Conservation (phyloP, 129 eudicot species). For the Rutidosis leptorrhynchoides region DNA sequence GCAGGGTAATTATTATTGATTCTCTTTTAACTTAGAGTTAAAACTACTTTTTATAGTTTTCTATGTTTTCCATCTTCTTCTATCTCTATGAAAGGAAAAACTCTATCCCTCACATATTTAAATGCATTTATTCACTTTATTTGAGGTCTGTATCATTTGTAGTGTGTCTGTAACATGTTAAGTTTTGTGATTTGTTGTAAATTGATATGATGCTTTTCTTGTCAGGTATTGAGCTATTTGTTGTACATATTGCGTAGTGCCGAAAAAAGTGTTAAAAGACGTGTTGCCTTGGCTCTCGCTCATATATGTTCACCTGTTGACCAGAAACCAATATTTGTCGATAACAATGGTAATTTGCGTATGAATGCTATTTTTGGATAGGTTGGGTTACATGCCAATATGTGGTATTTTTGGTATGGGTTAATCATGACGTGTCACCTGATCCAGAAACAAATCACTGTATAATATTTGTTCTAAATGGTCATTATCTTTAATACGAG, state of each 20-base stretch:
- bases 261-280: conserved; percentile 54
- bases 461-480: background rate
- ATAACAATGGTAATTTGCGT: conserved; percentile 52
- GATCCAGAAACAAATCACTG: background rate
- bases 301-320: conserved; percentile 87
- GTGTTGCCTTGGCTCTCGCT: conserved; percentile 81
- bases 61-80: background rate
- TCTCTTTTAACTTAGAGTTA: too few relatives aligned
- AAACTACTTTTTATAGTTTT: too few relatives aligned
- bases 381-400: background rate
- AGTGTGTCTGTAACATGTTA: conserved; percentile 1
- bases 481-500: background rate
- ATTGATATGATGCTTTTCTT: conserved; percentile 14
- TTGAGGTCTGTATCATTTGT: background rate
- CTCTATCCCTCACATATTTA: too few relatives aligned
- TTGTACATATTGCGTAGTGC: conserved; percentile 67
- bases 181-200: background rate
- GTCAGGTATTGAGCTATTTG: conserved; percentile 64
- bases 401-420: background rate
- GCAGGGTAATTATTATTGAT: conserved; percentile 70
- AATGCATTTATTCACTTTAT: too few relatives aligned
- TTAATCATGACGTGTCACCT: background rate
- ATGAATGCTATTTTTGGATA: background rate
- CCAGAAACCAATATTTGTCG: conserved; percentile 59
- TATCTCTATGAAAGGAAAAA: too few relatives aligned